Base-by-base conservation (phyloP, 176 grass and related monocot genomes). In the Oryza longistaminata region DNA sequence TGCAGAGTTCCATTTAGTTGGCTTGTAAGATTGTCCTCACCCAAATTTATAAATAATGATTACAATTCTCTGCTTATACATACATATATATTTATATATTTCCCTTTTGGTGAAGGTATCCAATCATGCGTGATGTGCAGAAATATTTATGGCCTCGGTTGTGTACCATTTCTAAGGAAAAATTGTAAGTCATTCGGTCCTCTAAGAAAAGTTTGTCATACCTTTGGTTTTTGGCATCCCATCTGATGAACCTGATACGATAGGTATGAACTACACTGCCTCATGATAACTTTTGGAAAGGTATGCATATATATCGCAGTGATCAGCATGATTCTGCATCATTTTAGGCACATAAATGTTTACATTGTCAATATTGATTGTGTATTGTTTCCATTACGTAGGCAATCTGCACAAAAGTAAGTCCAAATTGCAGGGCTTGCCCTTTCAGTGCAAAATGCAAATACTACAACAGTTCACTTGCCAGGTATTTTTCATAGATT, bases 281-380 rank as follows among this genome's bases (percentile, higher is more conserved):
- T 81, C 62, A 88, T 91, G 90, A 91, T 91, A 88, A 91, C 90
- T 65, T 91, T 88, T 0, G 90, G 90, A 85, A 91, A 91, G 90
- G 90, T 91, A 88, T 65, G 70, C 9, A 31, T 80, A 65, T 66
- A 75, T 69, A 24, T 50, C 64, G 50, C 65, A 44, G 46, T 58
- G 35, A 53, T 44, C n/a, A 55, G 13, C 55, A 58, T 45, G 48
- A 45, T 74, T 74, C 21, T 77, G 26, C 66, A 31, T 45, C 1
- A 1, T 35, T 84, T 81, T 48, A 58, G 13, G 13, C 76, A 71
- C 35, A 44, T 75, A 60, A 66, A 64, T 72, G n/a, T 77, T 76
- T 43, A 22, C 44, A 72, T 73, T 49, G 10, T 62, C 64, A 48
- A 12, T 78, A 6, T 42, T 39, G 46, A 75, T 72, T 42, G 66